These are phyloP conservation scores for Aspergillus conjunctus DNA, from an alignment of 495 filamentous ascomycete genomes.

Conservation along the genomic window DNA sequence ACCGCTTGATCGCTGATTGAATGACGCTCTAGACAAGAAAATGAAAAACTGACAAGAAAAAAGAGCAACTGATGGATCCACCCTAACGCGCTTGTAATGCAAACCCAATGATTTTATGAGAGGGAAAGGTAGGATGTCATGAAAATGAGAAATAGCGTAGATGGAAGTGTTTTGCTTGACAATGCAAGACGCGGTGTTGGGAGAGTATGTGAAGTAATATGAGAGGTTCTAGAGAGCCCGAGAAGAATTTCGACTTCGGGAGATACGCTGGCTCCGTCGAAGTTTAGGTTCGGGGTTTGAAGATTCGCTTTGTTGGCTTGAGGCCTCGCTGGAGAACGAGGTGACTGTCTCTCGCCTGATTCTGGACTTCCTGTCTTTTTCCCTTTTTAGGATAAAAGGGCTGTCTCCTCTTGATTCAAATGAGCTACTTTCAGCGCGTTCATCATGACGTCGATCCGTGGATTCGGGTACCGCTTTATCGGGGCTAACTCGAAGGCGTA, in stretches of 20 bases:
- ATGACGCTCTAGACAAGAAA: slow-evolving; percentile 10
- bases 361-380: slow-evolving; percentile 20
- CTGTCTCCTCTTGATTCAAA: slow-evolving; percentile 14
- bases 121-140: neutral
- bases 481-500: slow-evolving; percentile 44
- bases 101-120: slow-evolving; percentile 11
- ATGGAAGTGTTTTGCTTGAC: too few species aligned
- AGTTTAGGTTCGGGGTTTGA: slow-evolving; percentile 22
- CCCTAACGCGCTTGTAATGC: slow-evolving; percentile 25
- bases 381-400: slow-evolving; percentile 4
- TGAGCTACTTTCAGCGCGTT: slow-evolving; percentile 18
- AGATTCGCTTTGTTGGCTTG: slow-evolving; percentile 21
- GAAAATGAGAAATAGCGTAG: neutral
- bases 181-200: slow-evolving; percentile 4
- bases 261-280: slow-evolving; percentile 29
- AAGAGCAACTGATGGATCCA: neutral
- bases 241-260: slow-evolving; percentile 24
- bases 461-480: slow-evolving; percentile 25
- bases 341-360: slow-evolving; percentile 9
- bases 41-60: slow-evolving; percentile 11
- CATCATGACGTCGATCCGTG: slow-evolving; percentile 1
- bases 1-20: slow-evolving; percentile 21
- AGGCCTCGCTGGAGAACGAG: slow-evolving; percentile 12
- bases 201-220: neutral
- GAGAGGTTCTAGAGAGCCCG: slow-evolving; percentile 5